Evolutionary conservation across 352 stramenopile species (phyloP).

Genomic region (Globisporangium takayamanum): DNA sequence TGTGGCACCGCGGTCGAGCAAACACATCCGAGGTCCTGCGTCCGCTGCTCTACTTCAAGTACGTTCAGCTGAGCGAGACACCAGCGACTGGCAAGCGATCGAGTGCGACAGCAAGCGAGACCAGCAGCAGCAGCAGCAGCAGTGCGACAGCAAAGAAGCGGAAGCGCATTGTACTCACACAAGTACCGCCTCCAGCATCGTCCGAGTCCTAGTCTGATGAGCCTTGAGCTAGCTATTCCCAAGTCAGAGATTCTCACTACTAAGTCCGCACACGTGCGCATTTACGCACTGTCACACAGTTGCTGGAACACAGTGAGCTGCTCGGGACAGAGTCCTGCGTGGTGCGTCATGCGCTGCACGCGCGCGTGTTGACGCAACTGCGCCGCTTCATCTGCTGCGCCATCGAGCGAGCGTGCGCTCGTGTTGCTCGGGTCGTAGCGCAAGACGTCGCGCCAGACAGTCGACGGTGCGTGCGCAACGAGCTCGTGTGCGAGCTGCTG

Average conservation of each 20-base stretch:
- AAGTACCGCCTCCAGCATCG: background rate
- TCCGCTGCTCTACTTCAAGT: constrained; percentile 73
- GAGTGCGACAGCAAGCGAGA: background rate
- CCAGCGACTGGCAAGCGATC: background rate
- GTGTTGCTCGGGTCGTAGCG: constrained; percentile 30
- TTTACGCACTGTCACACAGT: background rate
- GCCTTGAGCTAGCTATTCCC: background rate
- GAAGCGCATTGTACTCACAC: constrained; percentile 4
- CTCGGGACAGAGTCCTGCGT: constrained; percentile 23
- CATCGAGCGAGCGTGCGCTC: background rate
- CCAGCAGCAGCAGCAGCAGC: background rate
- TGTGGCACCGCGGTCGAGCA: constrained; percentile 61
- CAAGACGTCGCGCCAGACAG: constrained; percentile 49
- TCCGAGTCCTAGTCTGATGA: background rate
- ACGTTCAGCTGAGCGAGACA: constrained; percentile 17
- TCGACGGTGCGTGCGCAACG: constrained; percentile 15
- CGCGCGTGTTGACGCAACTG: constrained; percentile 1
- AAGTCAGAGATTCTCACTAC: background rate
- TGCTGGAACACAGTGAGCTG: constrained; percentile 24
- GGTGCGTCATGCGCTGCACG: constrained; percentile 11
- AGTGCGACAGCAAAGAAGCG: background rate
- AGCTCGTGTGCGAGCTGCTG: constrained; percentile 47
- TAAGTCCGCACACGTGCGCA: background rate
- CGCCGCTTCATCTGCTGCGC: background rate
- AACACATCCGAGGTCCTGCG: constrained; percentile 39